phyloP scores from a whole-genome alignment of 1,139 yeast genomes.

The Kodamaea alishanica region DNA sequence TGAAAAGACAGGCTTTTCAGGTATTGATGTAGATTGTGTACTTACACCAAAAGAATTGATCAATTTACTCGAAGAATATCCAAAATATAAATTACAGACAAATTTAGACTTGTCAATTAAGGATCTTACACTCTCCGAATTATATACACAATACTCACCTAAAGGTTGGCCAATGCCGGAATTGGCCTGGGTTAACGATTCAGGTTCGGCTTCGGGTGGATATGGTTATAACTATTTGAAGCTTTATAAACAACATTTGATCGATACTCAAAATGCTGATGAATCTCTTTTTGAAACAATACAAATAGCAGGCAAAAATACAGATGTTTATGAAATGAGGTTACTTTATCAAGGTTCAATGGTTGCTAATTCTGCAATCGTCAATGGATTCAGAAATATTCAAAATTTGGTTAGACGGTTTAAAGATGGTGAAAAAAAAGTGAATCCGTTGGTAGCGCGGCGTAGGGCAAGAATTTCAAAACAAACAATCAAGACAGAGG shows the following conservation, averaged over 20 bases:
- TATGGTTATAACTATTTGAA: conserved; percentile 63
- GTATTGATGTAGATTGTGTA: conserved; percentile 84
- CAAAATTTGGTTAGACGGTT: conserved; percentile 87
- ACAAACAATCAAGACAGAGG: conserved; percentile 23
- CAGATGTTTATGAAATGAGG: conserved; percentile 70
- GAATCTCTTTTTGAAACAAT: conserved; percentile 22
- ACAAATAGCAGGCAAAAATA: conserved; percentile 60
- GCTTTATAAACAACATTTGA: conserved; percentile 31
- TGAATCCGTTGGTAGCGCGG: conserved; percentile 41
- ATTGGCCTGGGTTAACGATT: conserved; percentile 67
- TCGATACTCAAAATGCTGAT: conserved; percentile 14
- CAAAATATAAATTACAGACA: conserved; percentile 10
- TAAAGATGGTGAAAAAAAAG: conserved; percentile 40
- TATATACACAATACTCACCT: conserved; percentile 46
- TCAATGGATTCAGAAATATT: conserved; percentile 90
- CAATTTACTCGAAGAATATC: conserved; percentile 57
- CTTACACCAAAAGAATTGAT: conserved; percentile 86
- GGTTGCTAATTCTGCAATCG: conserved; percentile 67
- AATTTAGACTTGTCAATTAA: background rate
- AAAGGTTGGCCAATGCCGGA: conserved; percentile 53
- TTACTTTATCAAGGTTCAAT: conserved; percentile 35
- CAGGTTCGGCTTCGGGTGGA: conserved; percentile 89
- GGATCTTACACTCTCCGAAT: conserved; percentile 10
- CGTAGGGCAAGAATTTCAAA: conserved; percentile 32
- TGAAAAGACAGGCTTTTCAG: conserved; percentile 39